Base-by-base conservation (phyloP, 2,329 filamentous ascomycete genomes). In the Hirsutella rhossiliensis region DNA sequence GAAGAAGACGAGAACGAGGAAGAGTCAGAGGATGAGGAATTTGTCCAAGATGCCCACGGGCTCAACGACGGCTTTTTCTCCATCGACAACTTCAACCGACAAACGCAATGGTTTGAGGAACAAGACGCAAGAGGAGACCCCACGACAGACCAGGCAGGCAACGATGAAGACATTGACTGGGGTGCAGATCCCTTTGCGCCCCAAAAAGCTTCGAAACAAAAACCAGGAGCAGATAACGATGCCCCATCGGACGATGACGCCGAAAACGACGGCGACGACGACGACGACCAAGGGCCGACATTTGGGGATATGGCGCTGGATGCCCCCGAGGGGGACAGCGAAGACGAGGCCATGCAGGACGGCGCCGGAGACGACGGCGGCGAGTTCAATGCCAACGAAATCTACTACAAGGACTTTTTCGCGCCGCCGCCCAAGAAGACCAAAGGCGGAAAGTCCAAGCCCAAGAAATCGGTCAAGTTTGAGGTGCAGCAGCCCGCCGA, bases 41-140 rank as follows among this genome's bases (percentile, higher is more conserved):
- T 67, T 1, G 64, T 64, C 11, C 66, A 71, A 4, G 72, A 97
- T 56, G 80, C 80, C 4, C 74, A 92, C 57, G 87, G 88, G 7
- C 76, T 98, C 29, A 97, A 98, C 56, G 92, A 98, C 58, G 90
- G 88, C 5, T 98, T 98, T 68, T 98, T 98, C 67, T 94, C 87
- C 15, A 90, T 98, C 55, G 89, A 97, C 56, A 81, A 94, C 47
- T 98, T 98, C 75, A 98, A 98, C 71, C 87, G 83, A 59, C 86
- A 94, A 59, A 87, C 88, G 2, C 87, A 94, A 56, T 84, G 83
- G 58, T 80, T 96, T 41, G 92, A 98, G 62, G 80, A 86, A 50
- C 84, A 88, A 61, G 90, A 97, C 60, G 76, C 77, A 27, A 74
- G 76, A 50, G 87, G 84, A 27, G 86, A 90, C 52, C 78, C 78